These are phyloP conservation scores for Penicillium sp. DNA, from an alignment of 2,329 filamentous ascomycete genomes.

Conservation along the genomic window DNA sequence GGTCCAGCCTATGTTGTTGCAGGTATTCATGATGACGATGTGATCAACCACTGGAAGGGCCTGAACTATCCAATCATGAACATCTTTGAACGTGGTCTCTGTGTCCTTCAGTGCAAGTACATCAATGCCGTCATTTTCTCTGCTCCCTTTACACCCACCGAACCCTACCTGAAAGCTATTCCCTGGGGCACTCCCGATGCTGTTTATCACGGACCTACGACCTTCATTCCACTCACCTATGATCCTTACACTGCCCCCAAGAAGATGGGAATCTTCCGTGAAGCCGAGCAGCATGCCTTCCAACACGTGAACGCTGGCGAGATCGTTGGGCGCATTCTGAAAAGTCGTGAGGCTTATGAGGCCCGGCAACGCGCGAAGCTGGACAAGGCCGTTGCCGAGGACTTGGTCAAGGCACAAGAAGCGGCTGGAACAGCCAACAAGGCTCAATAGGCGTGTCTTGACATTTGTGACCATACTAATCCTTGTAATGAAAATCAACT, in stretches of 20 bases:
- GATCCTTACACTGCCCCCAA: slow-evolving; percentile 80
- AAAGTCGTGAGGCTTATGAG: slow-evolving; percentile 81
- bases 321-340: slow-evolving; percentile 87
- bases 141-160: slow-evolving; percentile 81
- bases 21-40: slow-evolving; percentile 88
- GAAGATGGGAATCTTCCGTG: slow-evolving; percentile 74
- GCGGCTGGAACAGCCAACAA: slow-evolving; percentile 31
- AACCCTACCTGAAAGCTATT: slow-evolving; percentile 68
- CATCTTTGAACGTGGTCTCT: slow-evolving; percentile 91
- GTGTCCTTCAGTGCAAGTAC: slow-evolving; percentile 92
- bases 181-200: slow-evolving; percentile 71
- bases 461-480: neutral
- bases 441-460: neutral
- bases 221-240: slow-evolving; percentile 74
- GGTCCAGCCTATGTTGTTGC: slow-evolving; percentile 82
- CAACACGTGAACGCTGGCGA: slow-evolving; percentile 85
- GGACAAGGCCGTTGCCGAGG: slow-evolving; percentile 75
- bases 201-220: slow-evolving; percentile 94
- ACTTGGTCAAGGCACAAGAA: slow-evolving; percentile 59
- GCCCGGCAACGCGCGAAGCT: slow-evolving; percentile 87
- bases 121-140: slow-evolving; percentile 84
- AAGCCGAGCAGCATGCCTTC: slow-evolving; percentile 74
- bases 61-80: slow-evolving; percentile 99
- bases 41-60: slow-evolving; percentile 95
- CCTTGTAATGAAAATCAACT: slow-evolving; percentile 13